Conservation (phyloP, 73 alveolate species). For the Tetrahymena borealis region DNA sequence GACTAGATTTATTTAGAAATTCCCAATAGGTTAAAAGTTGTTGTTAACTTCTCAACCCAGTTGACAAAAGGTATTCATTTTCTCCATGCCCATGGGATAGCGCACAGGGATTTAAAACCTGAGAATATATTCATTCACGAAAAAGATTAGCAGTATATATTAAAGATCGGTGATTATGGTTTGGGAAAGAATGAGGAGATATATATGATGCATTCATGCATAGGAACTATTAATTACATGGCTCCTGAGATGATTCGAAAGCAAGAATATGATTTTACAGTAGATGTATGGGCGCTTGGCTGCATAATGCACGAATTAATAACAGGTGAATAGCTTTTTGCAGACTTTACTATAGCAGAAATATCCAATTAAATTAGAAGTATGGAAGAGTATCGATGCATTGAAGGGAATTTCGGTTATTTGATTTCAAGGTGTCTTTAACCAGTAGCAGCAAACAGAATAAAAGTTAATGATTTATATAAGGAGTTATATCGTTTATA, state of each 20-base stretch:
- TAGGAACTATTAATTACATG: slow-evolving; percentile 27
- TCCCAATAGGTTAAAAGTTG: not conserved
- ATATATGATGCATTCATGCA: not conserved
- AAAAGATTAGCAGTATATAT: not conserved
- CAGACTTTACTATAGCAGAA: not conserved
- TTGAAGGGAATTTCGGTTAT: not conserved
- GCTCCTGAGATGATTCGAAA: slow-evolving; percentile 24
- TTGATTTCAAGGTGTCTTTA: not conserved
- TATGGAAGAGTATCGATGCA: not conserved
- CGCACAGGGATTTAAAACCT: slow-evolving; percentile 36
- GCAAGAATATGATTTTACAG: not conserved
- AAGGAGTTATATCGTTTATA: not conserved
- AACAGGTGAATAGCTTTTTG: slow-evolving; percentile 7
- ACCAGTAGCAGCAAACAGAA: not conserved
- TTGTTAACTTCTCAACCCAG: not conserved
- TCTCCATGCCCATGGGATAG: slow-evolving; percentile 1
- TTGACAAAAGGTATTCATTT: slow-evolving; percentile 5
- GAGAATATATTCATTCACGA: slow-evolving; percentile 12
- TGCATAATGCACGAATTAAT: slow-evolving; percentile 2
- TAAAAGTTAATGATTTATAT: not conserved
- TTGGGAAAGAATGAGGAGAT: not conserved
- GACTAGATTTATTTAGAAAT: not conserved
- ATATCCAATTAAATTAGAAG: not conserved
- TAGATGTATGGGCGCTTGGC: slow-evolving; percentile 34
- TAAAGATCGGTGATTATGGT: slow-evolving; percentile 28